These are phyloP conservation scores for Microsporum ferrugineum DNA, from an alignment of 2,329 filamentous ascomycete species.

Conservation along the genomic window DNA sequence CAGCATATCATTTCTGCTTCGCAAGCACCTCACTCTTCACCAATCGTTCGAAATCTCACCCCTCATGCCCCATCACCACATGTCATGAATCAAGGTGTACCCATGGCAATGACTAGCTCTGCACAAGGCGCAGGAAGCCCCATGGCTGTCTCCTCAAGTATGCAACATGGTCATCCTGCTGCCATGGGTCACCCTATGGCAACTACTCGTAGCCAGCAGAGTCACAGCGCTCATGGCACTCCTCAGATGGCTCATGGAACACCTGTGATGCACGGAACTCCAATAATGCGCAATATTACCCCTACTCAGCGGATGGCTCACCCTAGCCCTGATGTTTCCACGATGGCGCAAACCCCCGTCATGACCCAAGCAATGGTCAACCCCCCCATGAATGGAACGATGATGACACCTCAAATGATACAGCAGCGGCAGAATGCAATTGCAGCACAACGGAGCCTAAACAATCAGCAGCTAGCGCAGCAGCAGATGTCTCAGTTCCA, in stretches of 20 bases:
- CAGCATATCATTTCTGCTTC: slow-evolving; percentile 24
- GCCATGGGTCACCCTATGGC: slow-evolving; percentile 37
- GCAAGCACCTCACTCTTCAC: slow-evolving; percentile 37
- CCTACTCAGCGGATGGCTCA: slow-evolving; percentile 38
- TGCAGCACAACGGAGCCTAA: slow-evolving; percentile 18
- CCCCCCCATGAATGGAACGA: slow-evolving; percentile 28
- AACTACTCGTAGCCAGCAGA: slow-evolving; percentile 35
- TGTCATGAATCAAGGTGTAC: slow-evolving; percentile 27
- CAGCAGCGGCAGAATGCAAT: slow-evolving; percentile 26
- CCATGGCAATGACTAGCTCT: slow-evolving; percentile 37
- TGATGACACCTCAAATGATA: slow-evolving; percentile 28
- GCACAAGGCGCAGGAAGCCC: slow-evolving; percentile 38
- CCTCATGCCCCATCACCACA: slow-evolving; percentile 38
- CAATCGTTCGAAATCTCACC: slow-evolving; percentile 38
- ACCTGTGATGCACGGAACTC: slow-evolving; percentile 38
- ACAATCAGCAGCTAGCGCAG: slow-evolving; percentile 16
- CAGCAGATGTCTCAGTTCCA: slow-evolving; percentile 16
- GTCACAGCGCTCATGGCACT: slow-evolving; percentile 37
- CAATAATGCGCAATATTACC: slow-evolving; percentile 38
- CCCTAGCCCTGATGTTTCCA: slow-evolving; percentile 34
- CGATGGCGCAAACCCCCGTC: slow-evolving; percentile 35
- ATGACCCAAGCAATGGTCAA: slow-evolving; percentile 34
- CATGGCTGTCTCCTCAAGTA: slow-evolving; percentile 33
- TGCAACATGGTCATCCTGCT: slow-evolving; percentile 38
- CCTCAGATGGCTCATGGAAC: slow-evolving; percentile 39